Conservation (phyloP, 768 basidiomycete species). For the Naganishia vaughanmartiniae region DNA sequence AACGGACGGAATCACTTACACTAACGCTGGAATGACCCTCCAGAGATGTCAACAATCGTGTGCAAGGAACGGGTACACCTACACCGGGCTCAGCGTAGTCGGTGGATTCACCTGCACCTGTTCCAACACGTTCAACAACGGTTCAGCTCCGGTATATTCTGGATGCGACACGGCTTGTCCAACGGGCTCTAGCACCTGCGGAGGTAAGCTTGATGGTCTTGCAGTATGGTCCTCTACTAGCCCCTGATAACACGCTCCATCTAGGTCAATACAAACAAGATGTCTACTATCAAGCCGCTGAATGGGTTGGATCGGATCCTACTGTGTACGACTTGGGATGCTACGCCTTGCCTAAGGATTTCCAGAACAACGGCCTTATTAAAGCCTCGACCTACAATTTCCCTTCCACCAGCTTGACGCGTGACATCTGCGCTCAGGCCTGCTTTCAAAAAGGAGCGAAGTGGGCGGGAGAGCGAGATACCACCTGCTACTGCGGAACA, state of each 20-base stretch:
- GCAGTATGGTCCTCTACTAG: neutral
- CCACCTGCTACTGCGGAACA: constrained; percentile 42
- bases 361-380: neutral
- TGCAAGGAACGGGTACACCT: constrained; percentile 30
- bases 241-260: neutral
- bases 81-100: constrained; percentile 25
- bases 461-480: constrained; percentile 40
- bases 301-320: neutral
- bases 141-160: neutral
- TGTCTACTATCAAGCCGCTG: constrained; percentile 31
- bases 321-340: constrained; percentile 5
- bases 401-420: constrained; percentile 41
- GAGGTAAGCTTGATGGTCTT: constrained; percentile 1
- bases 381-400: constrained; percentile 34
- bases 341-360: neutral
- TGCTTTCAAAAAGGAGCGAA: constrained; percentile 38
- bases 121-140: neutral
- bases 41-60: constrained; percentile 32
- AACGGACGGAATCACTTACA: constrained; percentile 31
- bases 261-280: constrained; percentile 29
- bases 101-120: constrained; percentile 1
- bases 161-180: constrained; percentile 35
- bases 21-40: constrained; percentile 30
- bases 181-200: constrained; percentile 23
- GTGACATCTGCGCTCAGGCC: constrained; percentile 38